A percentile compares a stretch with the other conserved stretches of the same genome.
phyloP scores from a whole-genome alignment of 73 alveolate species.

The Durusdinium trenchii region DNA sequence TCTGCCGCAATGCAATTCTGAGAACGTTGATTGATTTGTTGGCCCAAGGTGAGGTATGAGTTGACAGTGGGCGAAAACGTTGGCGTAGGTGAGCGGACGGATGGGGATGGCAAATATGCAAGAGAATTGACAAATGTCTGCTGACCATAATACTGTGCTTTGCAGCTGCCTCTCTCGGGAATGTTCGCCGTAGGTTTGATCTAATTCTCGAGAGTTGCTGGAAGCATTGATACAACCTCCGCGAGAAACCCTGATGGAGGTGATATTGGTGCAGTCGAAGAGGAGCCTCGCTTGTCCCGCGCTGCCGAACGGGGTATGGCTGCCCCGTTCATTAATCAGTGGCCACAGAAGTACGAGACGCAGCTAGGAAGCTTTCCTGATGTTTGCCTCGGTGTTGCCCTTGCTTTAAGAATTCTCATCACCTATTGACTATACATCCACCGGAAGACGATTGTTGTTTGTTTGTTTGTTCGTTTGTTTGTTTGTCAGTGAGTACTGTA shows the following conservation, averaged over 20 bases:
- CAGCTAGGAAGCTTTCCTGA: constrained; percentile 28
- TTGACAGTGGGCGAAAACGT: constrained; percentile 69
- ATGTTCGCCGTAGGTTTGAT: too few relatives aligned
- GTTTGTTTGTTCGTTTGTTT: neutral
- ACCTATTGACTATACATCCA: neutral
- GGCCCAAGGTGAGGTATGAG: constrained; percentile 61
- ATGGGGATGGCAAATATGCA: neutral
- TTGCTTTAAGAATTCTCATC: too few relatives aligned
- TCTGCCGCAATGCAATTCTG: too few relatives aligned
- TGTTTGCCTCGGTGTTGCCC: too few relatives aligned
- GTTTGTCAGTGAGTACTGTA: neutral
- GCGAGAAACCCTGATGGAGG: constrained; percentile 21
- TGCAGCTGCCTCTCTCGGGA: too few relatives aligned
- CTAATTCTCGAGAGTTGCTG: too few relatives aligned
- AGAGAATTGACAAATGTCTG: too few relatives aligned
- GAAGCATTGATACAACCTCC: too few relatives aligned
- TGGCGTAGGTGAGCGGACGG: neutral
- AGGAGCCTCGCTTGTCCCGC: constrained; percentile 72
- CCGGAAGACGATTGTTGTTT: neutral
- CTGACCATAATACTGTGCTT: too few relatives aligned
- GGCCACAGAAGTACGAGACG: constrained; percentile 90
- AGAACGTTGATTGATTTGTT: too few relatives aligned
- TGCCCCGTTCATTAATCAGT: constrained; percentile 55
- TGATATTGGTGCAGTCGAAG: constrained; percentile 56
- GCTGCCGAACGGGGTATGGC: constrained; percentile 89